Evolutionary conservation across 805 yeast species (phyloP), one percentile per base, ranked within the genome.

Genomic region (Saccharomycopsis capsularis): DNA sequence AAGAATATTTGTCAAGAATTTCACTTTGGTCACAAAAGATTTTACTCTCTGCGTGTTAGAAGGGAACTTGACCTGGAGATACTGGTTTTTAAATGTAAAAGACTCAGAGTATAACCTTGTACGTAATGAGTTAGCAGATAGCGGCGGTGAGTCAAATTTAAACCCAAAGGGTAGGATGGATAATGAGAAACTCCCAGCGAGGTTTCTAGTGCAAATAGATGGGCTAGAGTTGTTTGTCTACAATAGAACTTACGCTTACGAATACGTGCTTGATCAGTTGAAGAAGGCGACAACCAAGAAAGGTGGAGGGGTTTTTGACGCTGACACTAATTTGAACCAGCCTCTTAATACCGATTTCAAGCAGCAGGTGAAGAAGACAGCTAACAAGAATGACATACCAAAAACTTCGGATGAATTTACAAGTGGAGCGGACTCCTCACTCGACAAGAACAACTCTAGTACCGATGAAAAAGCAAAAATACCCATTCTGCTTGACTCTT

Each of bases 221-320:
- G 99, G 99, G 0, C 59, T 86, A 2, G 99, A 93, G 62, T 65
- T 85, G 41, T 93, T 89, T 61, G 67, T 84, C 49, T 91, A 85
- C 64, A 93, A 93, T 63, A 74, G 93, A 59, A 76, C 86, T 0
- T 68, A 68, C 9, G 90, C 95, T 0, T 93, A 85, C 64, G 90
- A 86, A 39, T 72, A 71, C 46, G 75, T 85, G 15, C 56, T 80
- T 56, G 72, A 74, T 19, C 55, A 62, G 16, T 59, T 74, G 18
- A 58, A 62, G 38, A 59, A 52, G 46, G 47, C 34, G 3, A 30
- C 18, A 44, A 16, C 15, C 6, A n/a, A 19, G 16, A 16, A 9
- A 9, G 15, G 16, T 24, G 44, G 15, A 25, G 32, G 32, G 13
- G 13, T 29, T 13, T n/a, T n/a, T n/a, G n/a, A n/a, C n/a, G n/a